Conservation (phyloP, 2,329 filamentous ascomycete genomes). For the Talaromyces funiculosus region DNA sequence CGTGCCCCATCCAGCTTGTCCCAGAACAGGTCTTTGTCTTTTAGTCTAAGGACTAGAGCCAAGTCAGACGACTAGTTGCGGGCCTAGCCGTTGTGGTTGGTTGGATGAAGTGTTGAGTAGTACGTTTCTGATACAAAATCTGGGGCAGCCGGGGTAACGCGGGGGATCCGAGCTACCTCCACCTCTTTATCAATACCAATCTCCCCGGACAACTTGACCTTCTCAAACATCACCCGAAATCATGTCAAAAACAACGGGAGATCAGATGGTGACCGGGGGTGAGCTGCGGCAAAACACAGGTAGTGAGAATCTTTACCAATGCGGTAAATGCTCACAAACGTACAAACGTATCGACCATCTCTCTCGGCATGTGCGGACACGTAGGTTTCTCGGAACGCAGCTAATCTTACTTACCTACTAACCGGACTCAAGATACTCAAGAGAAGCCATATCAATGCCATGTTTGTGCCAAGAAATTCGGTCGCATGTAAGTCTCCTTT, state of each 20-base stretch:
- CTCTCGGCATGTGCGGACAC: constrained; percentile 30
- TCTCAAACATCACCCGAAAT: neutral
- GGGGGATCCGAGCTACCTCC: neutral
- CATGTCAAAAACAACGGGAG: neutral
- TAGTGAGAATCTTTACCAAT: constrained; percentile 15
- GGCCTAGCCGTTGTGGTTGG: neutral
- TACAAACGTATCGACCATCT: constrained; percentile 30
- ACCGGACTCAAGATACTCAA: constrained; percentile 23
- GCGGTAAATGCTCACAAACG: constrained; percentile 14
- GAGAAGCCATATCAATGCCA: constrained; percentile 27
- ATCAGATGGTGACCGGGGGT: neutral
- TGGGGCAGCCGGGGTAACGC: neutral
- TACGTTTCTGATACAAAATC: neutral
- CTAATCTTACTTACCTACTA: neutral
- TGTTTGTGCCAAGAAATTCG: constrained; percentile 27
- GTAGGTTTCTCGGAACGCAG: constrained; percentile 17
- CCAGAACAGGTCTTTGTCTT: neutral
- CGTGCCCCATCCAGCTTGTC: neutral
- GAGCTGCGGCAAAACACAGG: neutral
- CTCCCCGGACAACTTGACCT: neutral
- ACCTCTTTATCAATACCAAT: neutral
- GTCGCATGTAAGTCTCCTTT: constrained; percentile 21
- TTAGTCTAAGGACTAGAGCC: neutral
- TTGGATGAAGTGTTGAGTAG: neutral
- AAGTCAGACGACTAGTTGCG: neutral